Evolutionary conservation across 257 asterid genomes (phyloP).

Genomic region (Solanum chmielewskii): DNA sequence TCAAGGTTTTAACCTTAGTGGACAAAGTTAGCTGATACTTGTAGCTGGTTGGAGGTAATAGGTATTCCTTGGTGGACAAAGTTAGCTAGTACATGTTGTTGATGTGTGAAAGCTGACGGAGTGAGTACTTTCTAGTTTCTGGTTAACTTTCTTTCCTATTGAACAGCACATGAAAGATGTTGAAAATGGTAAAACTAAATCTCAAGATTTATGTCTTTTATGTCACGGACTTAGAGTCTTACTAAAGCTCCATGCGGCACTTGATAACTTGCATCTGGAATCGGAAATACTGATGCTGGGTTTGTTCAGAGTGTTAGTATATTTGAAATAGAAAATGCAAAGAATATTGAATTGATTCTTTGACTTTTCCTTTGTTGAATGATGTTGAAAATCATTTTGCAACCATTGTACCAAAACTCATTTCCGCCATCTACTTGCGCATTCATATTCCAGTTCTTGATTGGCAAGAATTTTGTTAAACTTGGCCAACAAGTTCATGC

Average conservation of each 20-base stretch:
- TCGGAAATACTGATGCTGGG: accelerated
- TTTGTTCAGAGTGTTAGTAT: too few species aligned
- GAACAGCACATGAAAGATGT: neutral
- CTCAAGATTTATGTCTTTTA: neutral
- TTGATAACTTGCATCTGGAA: too few species aligned
- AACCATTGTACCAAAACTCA: conserved; percentile 25
- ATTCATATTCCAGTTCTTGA: conserved; percentile 48
- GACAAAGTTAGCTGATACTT: neutral
- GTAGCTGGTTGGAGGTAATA: neutral
- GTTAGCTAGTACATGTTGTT: neutral
- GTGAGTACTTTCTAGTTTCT: neutral
- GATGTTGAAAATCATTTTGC: conserved; percentile 24
- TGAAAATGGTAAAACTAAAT: neutral
- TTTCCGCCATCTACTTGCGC: conserved; percentile 32
- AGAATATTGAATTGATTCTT: neutral
- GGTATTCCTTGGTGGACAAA: neutral
- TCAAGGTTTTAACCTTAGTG: neutral
- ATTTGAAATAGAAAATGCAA: too few species aligned
- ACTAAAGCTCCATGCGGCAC: too few species aligned
- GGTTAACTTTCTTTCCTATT: neutral
- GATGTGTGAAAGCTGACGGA: neutral
- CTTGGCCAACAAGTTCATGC: conserved; percentile 69
- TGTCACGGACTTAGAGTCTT: too few species aligned
- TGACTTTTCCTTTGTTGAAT: neutral
- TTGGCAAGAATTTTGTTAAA: conserved; percentile 47